These are phyloP conservation scores for Poa annua DNA, from an alignment of 176 grass and related monocot species.

Conservation along the genomic window DNA sequence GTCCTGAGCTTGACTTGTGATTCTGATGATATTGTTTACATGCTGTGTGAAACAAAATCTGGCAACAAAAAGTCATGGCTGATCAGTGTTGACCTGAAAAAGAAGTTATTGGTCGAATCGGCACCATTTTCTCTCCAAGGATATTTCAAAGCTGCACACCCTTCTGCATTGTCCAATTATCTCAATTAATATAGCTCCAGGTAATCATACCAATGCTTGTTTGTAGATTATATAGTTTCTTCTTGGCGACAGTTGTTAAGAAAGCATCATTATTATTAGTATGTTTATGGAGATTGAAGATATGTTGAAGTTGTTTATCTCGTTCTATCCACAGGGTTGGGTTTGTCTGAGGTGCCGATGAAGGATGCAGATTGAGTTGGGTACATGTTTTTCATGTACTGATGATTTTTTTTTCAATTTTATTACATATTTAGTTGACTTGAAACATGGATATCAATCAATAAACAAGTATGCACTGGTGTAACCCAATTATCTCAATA, in stretches of 20 bases:
- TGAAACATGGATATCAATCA: too few relatives aligned
- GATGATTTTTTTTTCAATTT: background rate
- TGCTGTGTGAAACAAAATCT: conserved; percentile 4
- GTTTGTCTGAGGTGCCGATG: background rate
- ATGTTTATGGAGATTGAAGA: background rate
- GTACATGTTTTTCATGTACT: background rate
- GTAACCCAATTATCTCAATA: background rate
- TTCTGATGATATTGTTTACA: conserved; percentile 15
- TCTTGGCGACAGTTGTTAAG: background rate
- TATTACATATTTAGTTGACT: too few relatives aligned
- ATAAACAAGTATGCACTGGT: too few relatives aligned
- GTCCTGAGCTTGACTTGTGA: background rate
- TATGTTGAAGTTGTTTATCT: background rate
- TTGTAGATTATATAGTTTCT: background rate
- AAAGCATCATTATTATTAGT: background rate
- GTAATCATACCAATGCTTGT: background rate
- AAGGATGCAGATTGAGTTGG: background rate
- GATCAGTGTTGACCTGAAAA: conserved; percentile 22
- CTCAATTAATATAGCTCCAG: conserved; percentile 5
- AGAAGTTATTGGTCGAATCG: background rate
- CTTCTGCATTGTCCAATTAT: conserved; percentile 8
- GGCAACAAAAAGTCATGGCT: background rate
- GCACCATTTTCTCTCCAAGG: conserved; percentile 21
- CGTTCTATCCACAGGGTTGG: background rate
- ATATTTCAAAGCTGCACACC: background rate